A percentile compares a stretch with the other conserved stretches of the same genome.
Evolutionary conservation across 768 basidiomycete genomes (phyloP).

Genomic region (Mycena rosella): DNA sequence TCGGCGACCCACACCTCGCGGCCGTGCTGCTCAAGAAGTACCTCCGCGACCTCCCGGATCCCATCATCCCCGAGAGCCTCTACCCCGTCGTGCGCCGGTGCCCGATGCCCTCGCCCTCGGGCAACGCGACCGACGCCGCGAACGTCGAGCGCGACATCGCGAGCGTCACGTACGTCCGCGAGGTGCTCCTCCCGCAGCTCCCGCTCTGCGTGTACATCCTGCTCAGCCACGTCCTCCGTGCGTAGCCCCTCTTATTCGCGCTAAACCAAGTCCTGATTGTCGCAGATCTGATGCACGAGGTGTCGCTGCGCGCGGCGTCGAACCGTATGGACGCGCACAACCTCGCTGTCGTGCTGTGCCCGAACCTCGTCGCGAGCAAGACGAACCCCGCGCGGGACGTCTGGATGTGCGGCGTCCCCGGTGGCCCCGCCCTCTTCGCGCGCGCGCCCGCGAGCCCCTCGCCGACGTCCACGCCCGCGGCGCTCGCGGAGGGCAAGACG

Average conservation of each 20-base stretch:
- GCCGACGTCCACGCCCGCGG: constrained; percentile 40
- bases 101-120: constrained; percentile 56
- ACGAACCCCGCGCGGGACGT: constrained; percentile 77
- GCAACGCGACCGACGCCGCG: constrained; percentile 56
- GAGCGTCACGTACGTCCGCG: constrained; percentile 74
- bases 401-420: constrained; percentile 76
- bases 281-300: constrained; percentile 83
- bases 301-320: constrained; percentile 71
- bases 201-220: constrained; percentile 80
- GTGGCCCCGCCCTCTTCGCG: constrained; percentile 55
- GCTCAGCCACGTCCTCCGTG: constrained; percentile 76
- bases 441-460: constrained; percentile 38
- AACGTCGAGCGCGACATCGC: constrained; percentile 59
- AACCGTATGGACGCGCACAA: constrained; percentile 91
- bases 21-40: constrained; percentile 91
- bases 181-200: constrained; percentile 75
- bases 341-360: constrained; percentile 81
- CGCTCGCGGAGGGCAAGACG: constrained; percentile 60
- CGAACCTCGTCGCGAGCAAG: constrained; percentile 81
- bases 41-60: constrained; percentile 81
- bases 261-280: neutral
- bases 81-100: constrained; percentile 78
- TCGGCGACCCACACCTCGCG: constrained; percentile 82
- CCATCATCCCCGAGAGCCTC: constrained; percentile 79
- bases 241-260: constrained; percentile 40